These are phyloP conservation scores for Eucalyptus urophylla DNA, from an alignment of 345 rosid species.

Conservation along the genomic window DNA sequence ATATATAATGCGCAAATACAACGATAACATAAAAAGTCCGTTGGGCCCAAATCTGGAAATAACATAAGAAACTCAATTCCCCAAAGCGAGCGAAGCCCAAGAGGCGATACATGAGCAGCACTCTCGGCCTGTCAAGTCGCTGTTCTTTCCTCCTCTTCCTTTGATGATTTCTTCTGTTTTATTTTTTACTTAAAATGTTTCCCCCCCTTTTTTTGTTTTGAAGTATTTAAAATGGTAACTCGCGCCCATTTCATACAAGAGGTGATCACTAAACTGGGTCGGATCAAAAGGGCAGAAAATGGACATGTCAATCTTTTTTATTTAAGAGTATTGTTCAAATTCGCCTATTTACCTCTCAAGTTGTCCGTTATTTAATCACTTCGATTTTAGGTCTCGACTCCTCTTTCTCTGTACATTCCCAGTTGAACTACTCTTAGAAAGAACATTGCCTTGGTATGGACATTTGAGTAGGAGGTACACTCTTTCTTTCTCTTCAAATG, in stretches of 20 bases:
- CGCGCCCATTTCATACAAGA: not conserved
- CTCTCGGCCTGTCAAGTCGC: not conserved
- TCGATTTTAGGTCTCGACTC: fast-evolving
- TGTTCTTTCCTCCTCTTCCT: not conserved
- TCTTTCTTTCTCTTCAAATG: not conserved
- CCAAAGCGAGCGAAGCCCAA: not conserved
- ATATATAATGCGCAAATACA: not conserved
- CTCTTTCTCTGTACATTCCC: not conserved
- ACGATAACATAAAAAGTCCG: not conserved
- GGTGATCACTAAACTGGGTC: not conserved
- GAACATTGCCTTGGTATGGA: not conserved
- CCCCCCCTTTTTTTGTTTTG: no score
- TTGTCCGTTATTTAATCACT: fast-evolving
- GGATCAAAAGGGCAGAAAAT: not conserved
- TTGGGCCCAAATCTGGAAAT: not conserved
- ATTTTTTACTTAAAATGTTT: not conserved
- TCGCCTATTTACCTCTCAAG: fast-evolving
- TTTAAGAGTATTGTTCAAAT: not conserved
- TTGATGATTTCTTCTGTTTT: not conserved
- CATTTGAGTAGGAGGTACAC: not conserved
- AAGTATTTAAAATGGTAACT: not conserved
- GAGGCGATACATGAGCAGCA: not conserved
- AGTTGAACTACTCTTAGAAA: not conserved
- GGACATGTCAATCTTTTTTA: not conserved
- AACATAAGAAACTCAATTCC: not conserved